phyloP scores from a whole-genome alignment of 73 alveolate species.

The Uronychia binucleata region DNA sequence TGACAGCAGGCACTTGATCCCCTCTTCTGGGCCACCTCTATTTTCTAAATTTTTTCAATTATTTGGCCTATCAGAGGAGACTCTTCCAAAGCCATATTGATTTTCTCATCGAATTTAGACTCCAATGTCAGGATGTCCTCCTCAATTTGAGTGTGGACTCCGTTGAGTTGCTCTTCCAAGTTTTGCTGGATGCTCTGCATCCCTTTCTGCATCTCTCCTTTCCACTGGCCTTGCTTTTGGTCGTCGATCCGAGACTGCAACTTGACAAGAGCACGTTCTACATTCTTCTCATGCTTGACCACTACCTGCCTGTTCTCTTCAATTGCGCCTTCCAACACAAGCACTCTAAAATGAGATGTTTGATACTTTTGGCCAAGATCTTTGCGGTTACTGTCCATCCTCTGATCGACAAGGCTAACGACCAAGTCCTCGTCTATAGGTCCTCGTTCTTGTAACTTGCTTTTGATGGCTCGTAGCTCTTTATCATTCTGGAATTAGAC shows the following conservation, averaged over 20 bases:
- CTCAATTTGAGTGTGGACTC: neutral
- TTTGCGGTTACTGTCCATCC: neutral
- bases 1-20: neutral
- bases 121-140: neutral
- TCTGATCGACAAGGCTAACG: neutral
- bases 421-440: neutral
- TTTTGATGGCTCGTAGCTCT: neutral
- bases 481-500: neutral
- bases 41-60: neutral
- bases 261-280: neutral
- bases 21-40: neutral
- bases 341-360: neutral
- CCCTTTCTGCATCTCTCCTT: neutral
- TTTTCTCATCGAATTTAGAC: neutral
- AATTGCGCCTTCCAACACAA: neutral
- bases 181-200: neutral
- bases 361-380: neutral
- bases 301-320: neutral
- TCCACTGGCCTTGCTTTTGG: neutral
- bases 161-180: neutral
- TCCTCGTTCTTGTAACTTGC: neutral
- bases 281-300: neutral
- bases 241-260: neutral
- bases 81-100: neutral
- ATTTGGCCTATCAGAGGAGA: neutral